A percentile compares a stretch with the other conserved stretches of the same genome.
Conservation (phyloP, 2,329 filamentous ascomycete genomes). For the Botrytis squamosa region DNA sequence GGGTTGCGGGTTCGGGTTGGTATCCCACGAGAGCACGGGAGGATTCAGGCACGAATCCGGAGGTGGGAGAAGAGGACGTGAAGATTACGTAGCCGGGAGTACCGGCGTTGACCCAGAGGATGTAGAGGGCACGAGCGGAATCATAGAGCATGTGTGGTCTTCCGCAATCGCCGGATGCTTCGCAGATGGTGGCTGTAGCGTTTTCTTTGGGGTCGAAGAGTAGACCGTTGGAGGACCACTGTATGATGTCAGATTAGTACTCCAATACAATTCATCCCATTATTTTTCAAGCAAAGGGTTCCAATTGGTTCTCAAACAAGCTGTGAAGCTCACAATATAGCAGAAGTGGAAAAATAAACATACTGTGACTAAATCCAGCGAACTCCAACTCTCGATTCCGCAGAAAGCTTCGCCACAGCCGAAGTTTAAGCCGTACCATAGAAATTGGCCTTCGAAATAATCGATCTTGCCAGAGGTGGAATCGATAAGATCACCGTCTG, state of each 20-base stretch:
- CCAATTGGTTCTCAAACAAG: not conserved
- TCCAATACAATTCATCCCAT: not conserved
- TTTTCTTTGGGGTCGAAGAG: conserved; percentile 12
- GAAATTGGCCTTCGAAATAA: conserved; percentile 27
- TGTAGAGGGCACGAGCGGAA: not conserved
- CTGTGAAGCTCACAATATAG: not conserved
- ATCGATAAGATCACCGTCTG: conserved; percentile 33
- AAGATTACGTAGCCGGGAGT: not conserved
- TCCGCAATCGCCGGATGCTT: not conserved
- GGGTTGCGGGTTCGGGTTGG: not conserved
- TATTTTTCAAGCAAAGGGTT: not conserved
- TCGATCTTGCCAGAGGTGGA: conserved; percentile 34
- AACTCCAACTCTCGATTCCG: conserved; percentile 26
- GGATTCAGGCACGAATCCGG: not conserved
- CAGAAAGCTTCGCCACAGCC: conserved; percentile 31
- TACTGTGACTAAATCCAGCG: conserved; percentile 9
- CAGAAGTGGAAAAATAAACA: conserved; percentile 2
- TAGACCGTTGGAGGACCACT: conserved; percentile 17
- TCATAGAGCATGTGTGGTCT: conserved; percentile 13
- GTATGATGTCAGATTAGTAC: not conserved
- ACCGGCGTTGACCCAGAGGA: conserved; percentile 15
- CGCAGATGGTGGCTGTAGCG: not conserved
- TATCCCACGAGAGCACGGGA: conserved; percentile 7
- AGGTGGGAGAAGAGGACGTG: not conserved
- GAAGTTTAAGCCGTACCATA: conserved; percentile 32